Conservation (phyloP, 2,329 filamentous ascomycete species). For the Blastomyces gilchristii region DNA sequence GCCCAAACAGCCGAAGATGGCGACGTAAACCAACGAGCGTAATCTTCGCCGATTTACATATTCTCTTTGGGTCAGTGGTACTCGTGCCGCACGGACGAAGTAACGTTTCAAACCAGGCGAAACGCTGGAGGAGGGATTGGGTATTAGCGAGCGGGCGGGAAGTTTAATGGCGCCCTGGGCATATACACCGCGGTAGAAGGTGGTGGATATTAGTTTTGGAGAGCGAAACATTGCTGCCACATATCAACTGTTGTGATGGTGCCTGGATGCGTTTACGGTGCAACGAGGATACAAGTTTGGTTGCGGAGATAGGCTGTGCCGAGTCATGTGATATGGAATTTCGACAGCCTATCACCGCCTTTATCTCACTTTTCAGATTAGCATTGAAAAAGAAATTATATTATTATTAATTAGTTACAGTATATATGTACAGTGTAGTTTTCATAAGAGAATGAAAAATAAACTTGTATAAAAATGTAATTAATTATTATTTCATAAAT, state of each 20-base stretch:
- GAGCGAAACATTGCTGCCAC: conserved; percentile 7
- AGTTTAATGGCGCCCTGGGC: background rate
- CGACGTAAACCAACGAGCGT: conserved; percentile 23
- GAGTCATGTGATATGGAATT: background rate
- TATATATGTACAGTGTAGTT: too few relatives aligned
- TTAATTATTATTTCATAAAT: too few relatives aligned
- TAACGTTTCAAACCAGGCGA: background rate
- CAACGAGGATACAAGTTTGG: background rate
- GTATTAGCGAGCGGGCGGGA: background rate
- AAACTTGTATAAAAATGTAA: too few relatives aligned
- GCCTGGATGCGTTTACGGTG: background rate
- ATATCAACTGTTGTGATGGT: background rate
- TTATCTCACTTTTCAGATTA: too few relatives aligned
- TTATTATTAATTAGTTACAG: too few relatives aligned
- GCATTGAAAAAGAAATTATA: too few relatives aligned
- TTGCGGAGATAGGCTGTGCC: background rate
- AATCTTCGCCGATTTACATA: conserved; percentile 19
- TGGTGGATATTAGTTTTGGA: background rate
- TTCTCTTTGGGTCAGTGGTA: conserved; percentile 22
- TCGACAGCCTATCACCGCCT: too few relatives aligned
- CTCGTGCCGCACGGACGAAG: conserved; percentile 13
- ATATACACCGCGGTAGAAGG: background rate
- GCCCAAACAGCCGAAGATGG: conserved; percentile 28
- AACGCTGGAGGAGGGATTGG: background rate
- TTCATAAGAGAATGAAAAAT: too few relatives aligned